Conservation (phyloP, 208 protist species). For the Crithidia fasciculata region DNA sequence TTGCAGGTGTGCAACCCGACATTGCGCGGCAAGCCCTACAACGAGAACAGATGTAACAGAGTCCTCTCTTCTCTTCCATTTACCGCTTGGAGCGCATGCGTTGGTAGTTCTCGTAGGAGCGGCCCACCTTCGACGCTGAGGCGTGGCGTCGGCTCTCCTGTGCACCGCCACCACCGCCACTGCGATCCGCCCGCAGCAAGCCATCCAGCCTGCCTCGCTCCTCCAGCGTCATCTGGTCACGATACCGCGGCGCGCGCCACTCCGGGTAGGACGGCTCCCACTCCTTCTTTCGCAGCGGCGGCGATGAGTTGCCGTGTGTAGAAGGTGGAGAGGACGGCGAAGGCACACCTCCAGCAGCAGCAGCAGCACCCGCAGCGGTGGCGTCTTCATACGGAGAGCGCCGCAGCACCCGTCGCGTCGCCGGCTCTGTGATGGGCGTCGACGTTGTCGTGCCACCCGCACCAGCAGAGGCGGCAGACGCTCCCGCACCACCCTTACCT, state of each 20-base stretch:
- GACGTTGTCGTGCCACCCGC: slow-evolving; percentile 16
- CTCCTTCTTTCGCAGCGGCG: slow-evolving; percentile 50
- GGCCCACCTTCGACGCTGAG: slow-evolving; percentile 71
- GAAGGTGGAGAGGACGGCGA: neutral
- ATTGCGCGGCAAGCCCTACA: too few species aligned
- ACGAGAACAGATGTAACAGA: too few species aligned
- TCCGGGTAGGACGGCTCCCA: slow-evolving; percentile 76
- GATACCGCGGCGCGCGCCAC: slow-evolving; percentile 52
- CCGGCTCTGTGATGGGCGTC: slow-evolving; percentile 26
- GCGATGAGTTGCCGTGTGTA: too few species aligned
- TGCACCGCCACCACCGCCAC: neutral
- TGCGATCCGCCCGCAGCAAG: slow-evolving; percentile 24
- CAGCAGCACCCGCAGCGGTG: neutral
- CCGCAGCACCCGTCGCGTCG: slow-evolving; percentile 31
- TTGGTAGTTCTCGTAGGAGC: slow-evolving; percentile 78
- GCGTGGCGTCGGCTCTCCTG: slow-evolving; percentile 2
- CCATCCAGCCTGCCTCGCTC: slow-evolving; percentile 63
- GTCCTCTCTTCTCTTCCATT: neutral
- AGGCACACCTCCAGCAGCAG: neutral
- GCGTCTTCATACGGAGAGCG: slow-evolving; percentile 26
- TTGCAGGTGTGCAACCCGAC: too few species aligned
- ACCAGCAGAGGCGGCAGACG: neutral
- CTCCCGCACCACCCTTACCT: neutral
- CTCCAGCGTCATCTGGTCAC: slow-evolving; percentile 74
- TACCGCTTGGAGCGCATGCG: slow-evolving; percentile 31